Evolutionary conservation across 1,139 yeast species (phyloP).

Genomic region (Saccharomyces hybrid): DNA sequence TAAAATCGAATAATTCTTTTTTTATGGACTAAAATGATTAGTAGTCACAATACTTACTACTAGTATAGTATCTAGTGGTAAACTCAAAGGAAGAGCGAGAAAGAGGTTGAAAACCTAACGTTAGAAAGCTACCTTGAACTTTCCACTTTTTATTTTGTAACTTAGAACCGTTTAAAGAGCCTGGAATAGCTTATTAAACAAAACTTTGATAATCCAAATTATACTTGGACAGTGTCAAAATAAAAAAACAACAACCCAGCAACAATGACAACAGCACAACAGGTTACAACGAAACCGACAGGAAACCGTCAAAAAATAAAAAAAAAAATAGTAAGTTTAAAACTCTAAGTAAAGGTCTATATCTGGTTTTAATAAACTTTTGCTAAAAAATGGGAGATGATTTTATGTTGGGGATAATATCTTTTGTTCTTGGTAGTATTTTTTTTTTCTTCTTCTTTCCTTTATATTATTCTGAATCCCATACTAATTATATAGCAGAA

Average conservation of each 20-base stretch:
- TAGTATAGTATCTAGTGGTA: neutral
- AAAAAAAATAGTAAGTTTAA: neutral
- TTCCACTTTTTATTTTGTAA: neutral
- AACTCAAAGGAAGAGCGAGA: neutral
- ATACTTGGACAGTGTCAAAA: neutral
- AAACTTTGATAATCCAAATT: neutral
- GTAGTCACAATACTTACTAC: neutral
- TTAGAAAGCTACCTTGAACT: neutral
- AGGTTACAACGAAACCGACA: constrained; percentile 1
- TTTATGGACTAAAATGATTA: neutral
- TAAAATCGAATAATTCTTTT: neutral
- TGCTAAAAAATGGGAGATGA: neutral
- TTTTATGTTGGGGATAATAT: too few relatives aligned
- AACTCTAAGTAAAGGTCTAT: neutral
- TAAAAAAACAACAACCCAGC: neutral
- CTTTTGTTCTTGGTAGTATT: neutral
- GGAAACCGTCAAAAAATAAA: neutral
- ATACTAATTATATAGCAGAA: neutral
- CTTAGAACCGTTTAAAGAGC: neutral
- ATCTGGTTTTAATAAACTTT: neutral
- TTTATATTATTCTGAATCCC: neutral
- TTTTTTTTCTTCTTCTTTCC: neutral
- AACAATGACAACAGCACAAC: neutral
- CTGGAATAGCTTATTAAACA: neutral
- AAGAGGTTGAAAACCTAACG: neutral